These are phyloP conservation scores for Mycosarcoma mackinlayi DNA, from an alignment of 1,284 basidiomycete genomes.

Conservation along the genomic window DNA sequence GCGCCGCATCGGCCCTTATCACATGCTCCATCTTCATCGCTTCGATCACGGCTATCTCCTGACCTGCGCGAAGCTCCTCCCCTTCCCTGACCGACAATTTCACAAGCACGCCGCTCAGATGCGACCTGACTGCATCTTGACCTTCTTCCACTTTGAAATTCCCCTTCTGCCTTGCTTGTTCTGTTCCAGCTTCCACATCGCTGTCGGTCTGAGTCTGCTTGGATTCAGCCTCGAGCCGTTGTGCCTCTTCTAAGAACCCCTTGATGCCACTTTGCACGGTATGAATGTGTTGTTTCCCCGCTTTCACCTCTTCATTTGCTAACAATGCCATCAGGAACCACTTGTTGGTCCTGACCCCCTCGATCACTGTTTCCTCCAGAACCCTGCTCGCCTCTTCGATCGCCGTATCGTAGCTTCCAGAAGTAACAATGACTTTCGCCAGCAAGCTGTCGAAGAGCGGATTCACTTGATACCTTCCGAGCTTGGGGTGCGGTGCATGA, in stretches of 20 bases:
- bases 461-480: constrained; percentile 24
- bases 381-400: constrained; percentile 15
- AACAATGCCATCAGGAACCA: constrained; percentile 34
- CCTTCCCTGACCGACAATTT: constrained; percentile 31
- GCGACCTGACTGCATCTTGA: constrained; percentile 15
- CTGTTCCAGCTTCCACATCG: neutral
- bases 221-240: constrained; percentile 1
- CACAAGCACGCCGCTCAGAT: constrained; percentile 27
- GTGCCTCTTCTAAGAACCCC: constrained; percentile 1
- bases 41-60: constrained; percentile 75
- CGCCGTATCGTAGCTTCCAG: constrained; percentile 20
- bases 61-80: constrained; percentile 71
- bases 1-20: constrained; percentile 9
- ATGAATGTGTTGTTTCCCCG: constrained; percentile 21
- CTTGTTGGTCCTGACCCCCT: constrained; percentile 38
- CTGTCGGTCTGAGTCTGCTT: neutral
- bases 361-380: constrained; percentile 23
- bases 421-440: constrained; percentile 55
- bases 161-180: neutral
- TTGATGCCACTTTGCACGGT: constrained; percentile 19
- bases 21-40: constrained; percentile 78
- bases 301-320: constrained; percentile 14
- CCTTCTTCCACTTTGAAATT: constrained; percentile 6
- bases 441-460: constrained; percentile 53
- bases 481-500: constrained; percentile 24